Base-by-base conservation (phyloP, 2,329 filamentous ascomycete species). In the Fusarium scirpi region DNA sequence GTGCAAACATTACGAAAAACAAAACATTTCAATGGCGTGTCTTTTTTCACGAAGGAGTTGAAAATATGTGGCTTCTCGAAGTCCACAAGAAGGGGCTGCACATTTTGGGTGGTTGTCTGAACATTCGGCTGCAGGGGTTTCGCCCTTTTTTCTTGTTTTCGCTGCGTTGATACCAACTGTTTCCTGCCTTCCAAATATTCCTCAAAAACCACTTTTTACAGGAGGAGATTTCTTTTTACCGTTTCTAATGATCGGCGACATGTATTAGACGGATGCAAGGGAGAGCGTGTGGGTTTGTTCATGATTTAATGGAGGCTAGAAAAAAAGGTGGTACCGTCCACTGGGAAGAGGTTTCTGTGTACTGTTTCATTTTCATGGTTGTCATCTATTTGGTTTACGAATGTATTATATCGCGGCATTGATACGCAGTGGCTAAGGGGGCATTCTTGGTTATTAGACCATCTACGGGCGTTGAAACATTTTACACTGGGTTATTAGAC, bases 91-190 rank as follows among this genome's bases (percentile, higher is more conserved):
- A 52, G 64, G 49, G 38, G 62, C 41, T 66, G 57, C 44, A 60
- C 60, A 69, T 59, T 46, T 71, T 51, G 69, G 72, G 63, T 59
- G 72, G 73, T 58, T 75, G 64, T 75, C 57, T 75, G 67, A 75
- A 66, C 51, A 70, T 58, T 58, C 25, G 68, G 62, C 46, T 58
- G 64, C 72, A 65, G 51, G 61, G 67, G 70, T 53, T 49, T 69
- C 57, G 52, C 54, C 64, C 61, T 69, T 48, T 32, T 48, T 62
- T 57, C 34, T 54, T 46, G 20, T 30, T 58, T 61, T 45, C 45
- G 54, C 51, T 57, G 41, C 49, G 53, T 69, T 75, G 71, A 74
- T 74, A 72, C 69, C 67, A 69, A 72, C 59, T 47, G 62, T 66
- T 52, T 64, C 34, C 22, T 55, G 54, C 60, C 18, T 44, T 34